Conservation (phyloP, 208 protist species). For the Leishmania arabica region DNA sequence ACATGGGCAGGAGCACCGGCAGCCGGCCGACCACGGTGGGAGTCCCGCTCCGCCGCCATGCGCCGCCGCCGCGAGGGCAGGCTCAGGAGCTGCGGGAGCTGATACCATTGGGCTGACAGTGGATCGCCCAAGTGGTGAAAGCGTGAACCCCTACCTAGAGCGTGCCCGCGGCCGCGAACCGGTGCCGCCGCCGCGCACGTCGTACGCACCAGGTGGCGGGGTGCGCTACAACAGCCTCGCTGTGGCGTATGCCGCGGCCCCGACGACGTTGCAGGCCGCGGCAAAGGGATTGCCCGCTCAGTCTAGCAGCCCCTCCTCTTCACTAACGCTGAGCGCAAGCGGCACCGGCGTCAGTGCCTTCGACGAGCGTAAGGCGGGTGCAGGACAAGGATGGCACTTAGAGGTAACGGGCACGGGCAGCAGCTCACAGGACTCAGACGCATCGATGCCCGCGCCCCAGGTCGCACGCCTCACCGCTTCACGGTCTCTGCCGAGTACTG, state of each 20-base stretch:
- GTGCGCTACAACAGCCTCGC: constrained; percentile 22
- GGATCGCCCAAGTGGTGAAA: not conserved
- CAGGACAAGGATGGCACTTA: not conserved
- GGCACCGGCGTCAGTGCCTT: not conserved
- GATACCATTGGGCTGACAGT: not conserved
- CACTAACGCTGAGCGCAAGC: not conserved
- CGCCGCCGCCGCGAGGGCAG: not conserved
- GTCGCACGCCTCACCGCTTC: not conserved
- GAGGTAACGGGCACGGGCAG: not conserved
- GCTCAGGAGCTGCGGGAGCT: not conserved
- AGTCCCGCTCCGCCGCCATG: not conserved
- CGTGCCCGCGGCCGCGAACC: constrained; percentile 12
- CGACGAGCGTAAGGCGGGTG: not conserved
- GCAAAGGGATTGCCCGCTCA: not conserved
- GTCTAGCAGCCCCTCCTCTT: not conserved
- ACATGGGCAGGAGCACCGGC: not conserved
- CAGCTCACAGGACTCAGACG: not conserved
- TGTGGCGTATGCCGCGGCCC: not conserved
- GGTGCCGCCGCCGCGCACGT: constrained; percentile 20
- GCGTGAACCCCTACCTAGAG: constrained; percentile 22
- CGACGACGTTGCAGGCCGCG: not conserved
- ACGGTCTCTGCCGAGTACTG: not conserved
- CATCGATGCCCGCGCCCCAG: not conserved
- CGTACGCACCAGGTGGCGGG: constrained; percentile 30
- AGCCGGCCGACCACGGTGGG: not conserved